Conservation (phyloP, 495 filamentous ascomycete species). For the Aspergillus leporis region DNA sequence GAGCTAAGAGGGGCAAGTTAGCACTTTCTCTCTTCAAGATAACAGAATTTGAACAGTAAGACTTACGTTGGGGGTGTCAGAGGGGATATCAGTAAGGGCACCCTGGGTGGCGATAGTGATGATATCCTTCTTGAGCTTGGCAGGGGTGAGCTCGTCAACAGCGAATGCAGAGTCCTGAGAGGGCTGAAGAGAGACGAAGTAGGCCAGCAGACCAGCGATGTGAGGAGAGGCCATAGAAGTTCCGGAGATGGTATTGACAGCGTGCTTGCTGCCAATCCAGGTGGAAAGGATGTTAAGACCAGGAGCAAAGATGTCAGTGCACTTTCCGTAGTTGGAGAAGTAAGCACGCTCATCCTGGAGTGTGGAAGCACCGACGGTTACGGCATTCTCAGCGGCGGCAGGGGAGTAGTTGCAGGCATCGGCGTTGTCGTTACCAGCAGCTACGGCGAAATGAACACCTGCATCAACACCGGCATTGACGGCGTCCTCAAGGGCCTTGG, state of each 20-base stretch:
- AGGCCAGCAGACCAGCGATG: conserved; percentile 93
- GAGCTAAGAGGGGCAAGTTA: conserved; percentile 56
- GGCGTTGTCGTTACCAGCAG: conserved; percentile 96
- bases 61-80: conserved; percentile 76
- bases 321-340: conserved; percentile 99
- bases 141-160: conserved; percentile 84
- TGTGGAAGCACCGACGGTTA: conserved; percentile 95
- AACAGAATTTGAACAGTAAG: neutral
- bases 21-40: conserved; percentile 14
- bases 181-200: conserved; percentile 96
- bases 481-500: conserved; percentile 80
- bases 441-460: conserved; percentile 96
- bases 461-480: conserved; percentile 90
- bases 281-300: conserved; percentile 96
- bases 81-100: conserved; percentile 80
- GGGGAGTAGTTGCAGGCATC: conserved; percentile 99
- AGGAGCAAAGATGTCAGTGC: conserved; percentile 98
- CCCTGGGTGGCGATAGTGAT: conserved; percentile 80
- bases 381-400: conserved; percentile 85
- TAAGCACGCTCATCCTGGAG: conserved; percentile 95
- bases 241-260: conserved; percentile 97
- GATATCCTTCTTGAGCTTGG: conserved; percentile 88
- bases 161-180: conserved; percentile 83
- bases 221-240: conserved; percentile 99
- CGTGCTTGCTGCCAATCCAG: conserved; percentile 94